A percentile compares a stretch with the other conserved stretches of the same genome.
phyloP scores from a whole-genome alignment of 2,329 filamentous ascomycete genomes.

The Fonsecaea nubica region DNA sequence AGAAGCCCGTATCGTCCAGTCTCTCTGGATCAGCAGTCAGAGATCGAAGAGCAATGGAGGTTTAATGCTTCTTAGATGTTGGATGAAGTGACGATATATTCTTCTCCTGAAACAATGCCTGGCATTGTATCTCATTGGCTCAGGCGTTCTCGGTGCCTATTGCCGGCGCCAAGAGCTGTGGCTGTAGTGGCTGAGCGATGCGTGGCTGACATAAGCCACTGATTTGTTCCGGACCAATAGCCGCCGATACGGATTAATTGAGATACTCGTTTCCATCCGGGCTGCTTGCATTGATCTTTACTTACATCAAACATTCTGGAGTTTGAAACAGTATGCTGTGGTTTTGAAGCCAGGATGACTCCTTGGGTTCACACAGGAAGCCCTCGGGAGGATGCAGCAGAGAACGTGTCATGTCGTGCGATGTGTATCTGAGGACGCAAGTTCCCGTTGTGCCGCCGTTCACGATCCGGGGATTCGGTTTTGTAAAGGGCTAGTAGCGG shows the following conservation, averaged over 20 bases:
- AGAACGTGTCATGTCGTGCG: conserved; percentile 34
- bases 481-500: conserved; percentile 13
- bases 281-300: neutral
- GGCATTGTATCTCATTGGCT: conserved; percentile 13
- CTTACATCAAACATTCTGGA: neutral
- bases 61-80: neutral
- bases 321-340: neutral
- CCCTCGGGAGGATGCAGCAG: conserved; percentile 19
- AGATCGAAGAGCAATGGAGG: neutral
- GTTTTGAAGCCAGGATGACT: neutral
- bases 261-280: neutral
- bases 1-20: neutral
- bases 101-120: conserved; percentile 6
- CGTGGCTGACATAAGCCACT: conserved; percentile 35
- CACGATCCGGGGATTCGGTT: conserved; percentile 28
- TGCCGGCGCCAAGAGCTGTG: conserved; percentile 9
- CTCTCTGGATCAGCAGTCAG: neutral
- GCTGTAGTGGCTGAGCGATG: conserved; percentile 4
- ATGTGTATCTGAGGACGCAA: conserved; percentile 21
- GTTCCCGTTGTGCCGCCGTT: conserved; percentile 26
- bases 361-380: neutral
- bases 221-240: neutral
- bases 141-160: conserved; percentile 25
- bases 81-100: conserved; percentile 18
- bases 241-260: neutral